phyloP scores from a whole-genome alignment of 768 basidiomycete genomes.

The Serendipita indica region DNA sequence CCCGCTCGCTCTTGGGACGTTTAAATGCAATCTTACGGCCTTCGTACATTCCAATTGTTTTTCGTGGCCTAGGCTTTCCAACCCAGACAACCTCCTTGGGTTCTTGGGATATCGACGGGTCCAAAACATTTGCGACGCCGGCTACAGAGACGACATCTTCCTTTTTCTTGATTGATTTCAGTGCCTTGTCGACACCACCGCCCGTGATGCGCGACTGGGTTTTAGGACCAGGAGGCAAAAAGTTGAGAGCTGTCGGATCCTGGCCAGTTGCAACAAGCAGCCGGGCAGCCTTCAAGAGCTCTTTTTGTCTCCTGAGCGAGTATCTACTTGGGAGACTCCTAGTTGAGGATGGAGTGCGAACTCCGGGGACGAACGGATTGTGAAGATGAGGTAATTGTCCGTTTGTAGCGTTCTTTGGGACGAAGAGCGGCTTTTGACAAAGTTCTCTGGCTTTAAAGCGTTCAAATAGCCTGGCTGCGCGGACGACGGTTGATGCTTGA shows the following conservation, averaged over 20 bases:
- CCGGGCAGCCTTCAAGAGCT: background rate
- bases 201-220: background rate
- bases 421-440: background rate
- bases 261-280: background rate
- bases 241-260: background rate
- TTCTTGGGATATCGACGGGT: background rate
- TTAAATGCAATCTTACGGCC: conserved; percentile 3
- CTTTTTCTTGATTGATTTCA: background rate
- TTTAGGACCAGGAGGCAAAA: conserved; percentile 3
- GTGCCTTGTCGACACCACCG: conserved; percentile 1
- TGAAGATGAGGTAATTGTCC: background rate
- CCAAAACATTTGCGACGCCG: background rate
- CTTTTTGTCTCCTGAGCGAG: conserved; percentile 1
- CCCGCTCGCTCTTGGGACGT: background rate
- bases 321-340: background rate
- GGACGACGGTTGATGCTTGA: background rate
- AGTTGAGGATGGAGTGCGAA: background rate
- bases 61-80: background rate
- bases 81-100: background rate
- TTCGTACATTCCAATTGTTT: conserved; percentile 3
- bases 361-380: background rate
- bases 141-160: background rate
- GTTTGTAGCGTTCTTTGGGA: background rate
- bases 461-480: background rate
- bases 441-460: background rate